Evolutionary conservation across 2,329 filamentous ascomycete genomes (phyloP), one percentile per base, ranked within the genome.

Genomic region (Berkeleyomyces basicola): DNA sequence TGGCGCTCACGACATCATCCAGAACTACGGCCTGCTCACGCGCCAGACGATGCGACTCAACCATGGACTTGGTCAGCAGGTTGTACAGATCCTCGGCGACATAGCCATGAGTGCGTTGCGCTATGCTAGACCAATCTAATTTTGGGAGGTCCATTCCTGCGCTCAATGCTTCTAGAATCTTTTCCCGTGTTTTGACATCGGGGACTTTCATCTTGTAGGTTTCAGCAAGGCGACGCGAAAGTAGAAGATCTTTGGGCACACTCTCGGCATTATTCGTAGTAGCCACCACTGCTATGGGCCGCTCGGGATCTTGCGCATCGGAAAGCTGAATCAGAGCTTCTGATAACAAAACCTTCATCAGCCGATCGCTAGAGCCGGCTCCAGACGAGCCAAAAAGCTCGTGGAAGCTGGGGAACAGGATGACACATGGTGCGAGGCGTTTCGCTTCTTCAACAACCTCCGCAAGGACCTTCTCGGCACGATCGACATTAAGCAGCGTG

Each of bases 331-430:
- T 46, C n/a, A 66, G 58, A 3, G 62, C 44, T 23, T 64, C 55
- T 14, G 61, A 39, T 10, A 65, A 39, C 7, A 43, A 43, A 4
- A 37, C 60, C 16, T 60, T 61, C 70, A 88, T 88, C 2, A 76
- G 73, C 70, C 90, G 88, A 71, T 96, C 90, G 83, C 95, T 92
- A 16, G 64, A 62, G 44, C 63, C 61, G 4, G 63, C 59, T 3
- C 58, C 49, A 40, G 61, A 46, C 23, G 64, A 63, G 14, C 58
- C 57, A 62, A 64, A 64, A 5, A 66, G 86, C 63, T 67, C 66
- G 72, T 99, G 91, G 61, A 97, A 88, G 68, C 96, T 87, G 67
- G 96, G 90, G 63, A 97, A 87, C 69, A 96, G 95, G 3, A 99
- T 80, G 4, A 99, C 78, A 69, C 90, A 95, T 0, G 93, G 93